These are phyloP conservation scores for Inosperma sp. DNA, from an alignment of 768 basidiomycete genomes.

Conservation along the genomic window DNA sequence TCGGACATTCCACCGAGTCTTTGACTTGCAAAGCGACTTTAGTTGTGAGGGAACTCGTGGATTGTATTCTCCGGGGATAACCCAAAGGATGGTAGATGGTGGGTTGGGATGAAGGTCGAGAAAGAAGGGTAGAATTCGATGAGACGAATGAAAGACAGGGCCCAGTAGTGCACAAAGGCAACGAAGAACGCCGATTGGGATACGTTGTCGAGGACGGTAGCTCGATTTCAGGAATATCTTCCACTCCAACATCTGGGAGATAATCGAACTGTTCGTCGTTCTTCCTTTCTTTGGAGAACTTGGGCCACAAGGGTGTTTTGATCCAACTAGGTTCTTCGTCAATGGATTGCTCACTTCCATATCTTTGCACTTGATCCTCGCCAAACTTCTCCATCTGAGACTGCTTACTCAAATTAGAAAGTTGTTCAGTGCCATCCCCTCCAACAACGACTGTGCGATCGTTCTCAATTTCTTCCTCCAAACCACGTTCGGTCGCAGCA, in stretches of 20 bases:
- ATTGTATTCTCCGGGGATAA: slow-evolving; percentile 21
- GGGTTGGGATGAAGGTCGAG: slow-evolving; percentile 11
- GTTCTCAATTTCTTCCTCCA: slow-evolving; percentile 69
- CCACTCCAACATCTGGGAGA: slow-evolving; percentile 17
- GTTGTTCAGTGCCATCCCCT: slow-evolving; percentile 64
- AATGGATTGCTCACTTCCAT: slow-evolving; percentile 21
- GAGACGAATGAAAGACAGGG: slow-evolving; percentile 9
- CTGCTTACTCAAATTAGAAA: slow-evolving; percentile 26
- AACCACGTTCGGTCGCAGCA: slow-evolving; percentile 48
- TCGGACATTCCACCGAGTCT: background rate
- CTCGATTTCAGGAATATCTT: slow-evolving; percentile 17
- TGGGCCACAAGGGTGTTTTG: slow-evolving; percentile 29
- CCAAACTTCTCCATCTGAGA: slow-evolving; percentile 32
- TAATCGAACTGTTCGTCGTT: slow-evolving; percentile 17
- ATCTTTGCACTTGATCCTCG: slow-evolving; percentile 21
- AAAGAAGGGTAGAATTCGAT: slow-evolving; percentile 6
- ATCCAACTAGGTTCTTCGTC: slow-evolving; percentile 53
- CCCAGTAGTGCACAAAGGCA: slow-evolving; percentile 9
- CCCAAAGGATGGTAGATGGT: background rate
- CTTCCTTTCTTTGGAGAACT: slow-evolving; percentile 16
- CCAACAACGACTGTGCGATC: slow-evolving; percentile 63
- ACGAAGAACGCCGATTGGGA: slow-evolving; percentile 1
- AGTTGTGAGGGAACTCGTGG: slow-evolving; percentile 18
- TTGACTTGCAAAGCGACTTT: slow-evolving; percentile 9
- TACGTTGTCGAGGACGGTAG: slow-evolving; percentile 14